Evolutionary conservation across 495 filamentous ascomycete genomes (phyloP).

Genomic region (Penicillium dipodomyicola): DNA sequence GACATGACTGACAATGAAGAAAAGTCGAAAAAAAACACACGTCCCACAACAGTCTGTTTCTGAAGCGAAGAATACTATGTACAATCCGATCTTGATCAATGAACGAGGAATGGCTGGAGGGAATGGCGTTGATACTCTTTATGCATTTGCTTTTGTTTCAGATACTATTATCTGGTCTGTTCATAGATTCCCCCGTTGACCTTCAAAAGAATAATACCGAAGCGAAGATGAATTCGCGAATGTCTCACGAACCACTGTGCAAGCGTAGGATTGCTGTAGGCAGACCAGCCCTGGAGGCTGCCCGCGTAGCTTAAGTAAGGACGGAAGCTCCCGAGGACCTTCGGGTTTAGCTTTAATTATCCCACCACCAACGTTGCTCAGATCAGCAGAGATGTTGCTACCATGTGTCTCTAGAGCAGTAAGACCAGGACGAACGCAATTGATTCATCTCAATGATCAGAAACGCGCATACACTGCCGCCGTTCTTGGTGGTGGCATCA

Average conservation of each 20-base stretch:
- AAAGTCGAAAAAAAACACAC: neutral
- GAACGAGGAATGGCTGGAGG: constrained; percentile 30
- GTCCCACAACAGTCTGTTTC: constrained; percentile 8
- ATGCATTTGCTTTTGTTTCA: constrained; percentile 31
- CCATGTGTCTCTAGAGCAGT: constrained; percentile 27
- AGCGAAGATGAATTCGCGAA: constrained; percentile 7
- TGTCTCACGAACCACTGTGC: neutral
- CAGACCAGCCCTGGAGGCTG: neutral
- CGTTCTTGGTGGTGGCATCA: constrained; percentile 85
- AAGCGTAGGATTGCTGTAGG: neutral
- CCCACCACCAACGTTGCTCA: constrained; percentile 1
- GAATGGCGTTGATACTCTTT: constrained; percentile 36
- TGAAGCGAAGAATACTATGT: constrained; percentile 29
- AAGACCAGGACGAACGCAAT: constrained; percentile 20
- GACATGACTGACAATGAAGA: constrained; percentile 11
- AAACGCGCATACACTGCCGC: constrained; percentile 54
- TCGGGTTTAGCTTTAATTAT: constrained; percentile 6
- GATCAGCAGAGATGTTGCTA: constrained; percentile 32
- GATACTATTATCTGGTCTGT: constrained; percentile 19
- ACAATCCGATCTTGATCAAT: constrained; percentile 32
- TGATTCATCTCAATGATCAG: constrained; percentile 19
- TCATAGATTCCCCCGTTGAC: constrained; percentile 30
- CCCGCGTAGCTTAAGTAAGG: constrained; percentile 24
- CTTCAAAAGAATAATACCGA: constrained; percentile 12
- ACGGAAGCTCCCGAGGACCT: constrained; percentile 7